Percentiles rank a stretch among this genome's conserved stretches.
Evolutionary conservation across 2,329 filamentous ascomycete species (phyloP).

Genomic region (Xylaria sp.): DNA sequence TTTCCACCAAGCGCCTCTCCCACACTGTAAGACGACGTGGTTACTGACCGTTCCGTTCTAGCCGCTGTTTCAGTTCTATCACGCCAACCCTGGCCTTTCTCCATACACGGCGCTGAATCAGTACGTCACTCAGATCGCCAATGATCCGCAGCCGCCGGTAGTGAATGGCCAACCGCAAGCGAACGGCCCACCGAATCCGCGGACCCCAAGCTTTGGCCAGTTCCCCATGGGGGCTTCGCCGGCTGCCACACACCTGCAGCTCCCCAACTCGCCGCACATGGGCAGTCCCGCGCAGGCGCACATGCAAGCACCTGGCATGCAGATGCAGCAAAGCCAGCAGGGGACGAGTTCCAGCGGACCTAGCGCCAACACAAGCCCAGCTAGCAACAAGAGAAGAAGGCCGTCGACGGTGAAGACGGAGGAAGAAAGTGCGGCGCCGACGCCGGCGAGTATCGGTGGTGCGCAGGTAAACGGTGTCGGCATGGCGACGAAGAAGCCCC

Average conservation of each 20-base stretch:
- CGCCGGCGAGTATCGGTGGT: constrained; percentile 45
- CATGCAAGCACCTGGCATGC: constrained; percentile 68
- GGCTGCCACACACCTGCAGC: constrained; percentile 60
- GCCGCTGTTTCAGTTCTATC: constrained; percentile 62
- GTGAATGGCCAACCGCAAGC: constrained; percentile 50
- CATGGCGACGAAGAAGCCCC: constrained; percentile 53
- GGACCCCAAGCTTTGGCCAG: constrained; percentile 59
- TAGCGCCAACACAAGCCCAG: constrained; percentile 68
- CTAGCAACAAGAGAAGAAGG: constrained; percentile 61
- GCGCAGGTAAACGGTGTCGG: constrained; percentile 56
- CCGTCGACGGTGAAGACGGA: constrained; percentile 61
- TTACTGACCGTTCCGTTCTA: constrained; percentile 16
- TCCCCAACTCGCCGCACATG: constrained; percentile 64
- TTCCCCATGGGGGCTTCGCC: constrained; percentile 64
- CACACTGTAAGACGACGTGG: neutral
- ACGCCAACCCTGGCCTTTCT: constrained; percentile 55
- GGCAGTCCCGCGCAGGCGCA: constrained; percentile 64
- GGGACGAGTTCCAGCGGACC: constrained; percentile 67
- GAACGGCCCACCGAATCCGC: constrained; percentile 49
- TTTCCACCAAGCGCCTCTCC: neutral
- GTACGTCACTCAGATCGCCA: constrained; percentile 56
- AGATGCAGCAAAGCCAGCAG: constrained; percentile 68
- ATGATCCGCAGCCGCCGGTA: constrained; percentile 38
- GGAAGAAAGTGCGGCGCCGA: constrained; percentile 56
- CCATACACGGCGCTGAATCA: constrained; percentile 64